Percentiles rank a stretch among this genome's conserved stretches.
phyloP scores from a whole-genome alignment of 1,284 basidiomycete genomes.

The Golubevia pallescens region DNA sequence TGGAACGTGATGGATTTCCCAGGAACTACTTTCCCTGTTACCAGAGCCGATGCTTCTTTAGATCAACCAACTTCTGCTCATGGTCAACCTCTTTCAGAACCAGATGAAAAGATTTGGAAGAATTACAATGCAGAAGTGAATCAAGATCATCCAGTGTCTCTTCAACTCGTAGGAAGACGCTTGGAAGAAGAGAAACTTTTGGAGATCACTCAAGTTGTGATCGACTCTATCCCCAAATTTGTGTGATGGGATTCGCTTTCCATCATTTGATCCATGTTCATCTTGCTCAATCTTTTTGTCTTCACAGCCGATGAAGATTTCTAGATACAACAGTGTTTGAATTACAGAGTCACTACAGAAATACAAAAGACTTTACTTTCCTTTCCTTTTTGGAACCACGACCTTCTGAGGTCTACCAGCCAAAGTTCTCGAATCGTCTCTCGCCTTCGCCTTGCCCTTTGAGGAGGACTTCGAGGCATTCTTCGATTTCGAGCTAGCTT shows the following conservation, averaged over 20 bases:
- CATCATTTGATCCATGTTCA: too few relatives aligned
- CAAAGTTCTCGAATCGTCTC: too few relatives aligned
- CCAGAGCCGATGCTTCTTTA: constrained; percentile 17
- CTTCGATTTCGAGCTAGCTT: background rate
- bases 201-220: too few relatives aligned
- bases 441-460: constrained; percentile 4
- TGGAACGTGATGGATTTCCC: constrained; percentile 45
- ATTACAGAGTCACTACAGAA: too few relatives aligned
- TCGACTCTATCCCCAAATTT: too few relatives aligned
- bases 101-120: constrained; percentile 22
- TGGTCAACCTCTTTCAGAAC: constrained; percentile 4
- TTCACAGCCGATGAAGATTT: too few relatives aligned
- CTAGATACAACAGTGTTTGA: too few relatives aligned
- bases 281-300: too few relatives aligned
- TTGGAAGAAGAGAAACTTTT: constrained; percentile 26
- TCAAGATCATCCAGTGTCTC: constrained; percentile 17
- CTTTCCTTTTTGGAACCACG: too few relatives aligned
- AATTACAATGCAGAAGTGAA: constrained; percentile 21
- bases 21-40: constrained; percentile 19
- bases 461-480: background rate
- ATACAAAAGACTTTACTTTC: too few relatives aligned
- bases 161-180: constrained; percentile 30
- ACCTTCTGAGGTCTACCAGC: too few relatives aligned
- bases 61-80: constrained; percentile 10
- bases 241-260: too few relatives aligned